Evolutionary conservation across 306 rosid species (phyloP), one percentile per base, ranked within the genome.

Genomic region (Cercis canadensis): DNA sequence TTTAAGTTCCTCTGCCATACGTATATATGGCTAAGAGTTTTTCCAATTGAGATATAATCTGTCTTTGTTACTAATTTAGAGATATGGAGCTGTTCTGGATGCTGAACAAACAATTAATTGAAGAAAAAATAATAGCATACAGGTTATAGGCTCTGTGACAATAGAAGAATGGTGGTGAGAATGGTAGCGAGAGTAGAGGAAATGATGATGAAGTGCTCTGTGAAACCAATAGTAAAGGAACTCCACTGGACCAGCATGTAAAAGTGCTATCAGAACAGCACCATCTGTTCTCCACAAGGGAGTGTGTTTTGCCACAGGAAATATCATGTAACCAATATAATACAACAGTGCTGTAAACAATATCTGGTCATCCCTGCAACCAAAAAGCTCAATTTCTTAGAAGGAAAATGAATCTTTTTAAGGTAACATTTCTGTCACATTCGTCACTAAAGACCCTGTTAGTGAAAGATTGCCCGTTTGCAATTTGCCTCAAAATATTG

Each of bases 151-250:
- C 50, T 83, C 87, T 0, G 84, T 83, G 45, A 69, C 87, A n/a
- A 83, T 33, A 31, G 87, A 83, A 1, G 84, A 83, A 8, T 83
- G 87, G 3, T 83, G 87, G 0, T 83, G 87, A 29, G 87, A 90
- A 34, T 88, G 97, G 41, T 90, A 90, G 44, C 97, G 79, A 15
- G 90, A 80, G 57, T 90, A 90, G 4, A 88, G 87, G 37, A 44
- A 90, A 50, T 90, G 94, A 14, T 90, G 97, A 44, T 90, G 97
- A 4, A 90, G 86, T 9, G 94, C 90, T 77, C 88, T 84, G 18
- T 88, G 97, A 3, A 90, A 46, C 97, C 97, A 90, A 41, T 90
- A 90, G 8, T 90, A 90, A 0, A 88, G 74, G 11, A 84, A 88
- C 63, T 90, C 97, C 1, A 88, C 95, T 4, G 87, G 86, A n/a